A percentile compares a stretch with the other conserved stretches of the same genome.
Conservation (phyloP, 208 protist species). For the Trypanosomatidae sp. region DNA sequence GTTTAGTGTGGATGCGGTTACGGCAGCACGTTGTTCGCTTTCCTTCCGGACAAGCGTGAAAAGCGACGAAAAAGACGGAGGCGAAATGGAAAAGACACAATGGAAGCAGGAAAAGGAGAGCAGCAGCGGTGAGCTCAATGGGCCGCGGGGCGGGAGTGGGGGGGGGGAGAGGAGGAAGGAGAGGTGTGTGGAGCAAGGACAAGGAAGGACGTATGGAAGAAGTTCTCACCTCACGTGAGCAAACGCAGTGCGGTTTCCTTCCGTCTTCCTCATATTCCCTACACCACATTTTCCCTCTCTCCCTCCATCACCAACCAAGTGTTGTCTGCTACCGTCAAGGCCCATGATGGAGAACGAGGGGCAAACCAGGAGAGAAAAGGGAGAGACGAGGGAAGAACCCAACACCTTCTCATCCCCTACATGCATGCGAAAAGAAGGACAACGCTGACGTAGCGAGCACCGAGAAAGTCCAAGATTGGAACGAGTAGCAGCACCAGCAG, state of each 20-base stretch:
- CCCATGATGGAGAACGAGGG: not conserved
- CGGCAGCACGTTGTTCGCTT: not conserved
- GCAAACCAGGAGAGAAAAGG: not conserved
- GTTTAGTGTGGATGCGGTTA: not conserved
- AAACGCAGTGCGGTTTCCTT: not conserved
- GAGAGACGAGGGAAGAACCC: not conserved
- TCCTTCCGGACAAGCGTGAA: not conserved
- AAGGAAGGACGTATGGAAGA: not conserved
- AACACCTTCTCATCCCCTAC: not conserved
- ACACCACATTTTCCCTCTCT: not conserved
- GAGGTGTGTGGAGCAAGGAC: not conserved
- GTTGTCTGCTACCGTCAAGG: not conserved
- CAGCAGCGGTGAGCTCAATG: not conserved
- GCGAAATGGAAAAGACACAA: not conserved
- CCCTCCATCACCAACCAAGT: not conserved
- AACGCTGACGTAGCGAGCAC: not conserved
- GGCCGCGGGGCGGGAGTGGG: not conserved
- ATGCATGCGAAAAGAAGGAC: not conserved
- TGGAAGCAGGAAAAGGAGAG: not conserved
- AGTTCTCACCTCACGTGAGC: not conserved
- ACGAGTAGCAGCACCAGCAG: not conserved
- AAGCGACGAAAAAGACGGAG: not conserved
- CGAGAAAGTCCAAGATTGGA: not conserved
- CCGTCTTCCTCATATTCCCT: not conserved
- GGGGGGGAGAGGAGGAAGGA: not conserved